These are phyloP conservation scores for Cystobasidium sp. DNA, from an alignment of 1,284 basidiomycete genomes.

Conservation along the genomic window DNA sequence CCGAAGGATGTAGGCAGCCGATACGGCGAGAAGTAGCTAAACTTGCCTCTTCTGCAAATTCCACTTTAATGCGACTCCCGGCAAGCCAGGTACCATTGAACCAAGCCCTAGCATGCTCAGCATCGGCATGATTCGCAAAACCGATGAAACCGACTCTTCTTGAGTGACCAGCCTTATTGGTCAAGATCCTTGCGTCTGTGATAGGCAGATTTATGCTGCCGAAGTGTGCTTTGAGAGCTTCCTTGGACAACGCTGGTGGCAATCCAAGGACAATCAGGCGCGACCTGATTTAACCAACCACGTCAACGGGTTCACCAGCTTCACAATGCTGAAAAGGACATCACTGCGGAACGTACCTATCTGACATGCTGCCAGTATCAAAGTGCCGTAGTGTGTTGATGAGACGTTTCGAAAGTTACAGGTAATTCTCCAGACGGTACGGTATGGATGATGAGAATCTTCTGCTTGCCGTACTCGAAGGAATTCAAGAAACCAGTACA, in stretches of 20 bases:
- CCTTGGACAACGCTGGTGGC: constrained; percentile 12
- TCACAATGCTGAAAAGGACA: not conserved
- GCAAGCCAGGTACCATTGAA: constrained; percentile 74
- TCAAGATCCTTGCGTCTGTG: constrained; percentile 85
- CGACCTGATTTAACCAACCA: not conserved
- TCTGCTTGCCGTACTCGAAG: no score
- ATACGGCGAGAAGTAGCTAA: no score
- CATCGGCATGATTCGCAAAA: constrained; percentile 80
- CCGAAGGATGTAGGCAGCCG: no score
- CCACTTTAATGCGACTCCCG: constrained; percentile 70
- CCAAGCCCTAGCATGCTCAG: constrained; percentile 75
- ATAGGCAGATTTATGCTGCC: constrained; percentile 57
- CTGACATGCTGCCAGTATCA: not conserved
- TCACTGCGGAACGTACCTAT: not conserved
- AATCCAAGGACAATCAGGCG: constrained; percentile 25
- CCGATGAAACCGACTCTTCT: constrained; percentile 92
- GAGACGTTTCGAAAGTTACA: no score
- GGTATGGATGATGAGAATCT: no score
- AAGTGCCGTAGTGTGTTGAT: not conserved
- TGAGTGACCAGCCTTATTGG: constrained; percentile 75
- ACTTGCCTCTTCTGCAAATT: constrained; percentile 70
- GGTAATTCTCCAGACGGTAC: no score
- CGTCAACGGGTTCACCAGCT: not conserved
- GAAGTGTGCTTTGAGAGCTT: constrained; percentile 25
- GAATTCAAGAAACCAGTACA: no score